Conservation (phyloP, 495 filamentous ascomycete species). For the Neurospora intermedia region DNA sequence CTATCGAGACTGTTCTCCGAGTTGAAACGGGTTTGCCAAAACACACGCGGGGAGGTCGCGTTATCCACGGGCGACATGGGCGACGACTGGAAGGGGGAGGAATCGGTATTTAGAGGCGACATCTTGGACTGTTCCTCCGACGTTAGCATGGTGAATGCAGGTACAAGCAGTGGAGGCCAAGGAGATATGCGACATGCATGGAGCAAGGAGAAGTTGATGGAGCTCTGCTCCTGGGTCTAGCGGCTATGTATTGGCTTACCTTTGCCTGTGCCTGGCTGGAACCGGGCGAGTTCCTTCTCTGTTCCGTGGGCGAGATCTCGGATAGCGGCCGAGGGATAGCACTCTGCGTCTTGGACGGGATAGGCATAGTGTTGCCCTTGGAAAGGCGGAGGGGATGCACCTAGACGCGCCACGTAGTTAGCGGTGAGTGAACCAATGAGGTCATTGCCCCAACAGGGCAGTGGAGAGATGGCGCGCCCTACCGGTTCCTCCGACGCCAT, state of each 20-base stretch:
- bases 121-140: not conserved
- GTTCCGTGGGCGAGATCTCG: constrained; percentile 47
- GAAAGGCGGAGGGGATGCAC: constrained; percentile 50
- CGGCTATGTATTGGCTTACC: constrained; percentile 33
- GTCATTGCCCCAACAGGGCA: not conserved
- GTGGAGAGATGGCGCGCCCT: constrained; percentile 10
- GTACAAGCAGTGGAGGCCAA: not conserved
- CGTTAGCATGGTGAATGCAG: constrained; percentile 3
- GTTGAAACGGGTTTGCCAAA: constrained; percentile 72
- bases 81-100: constrained; percentile 67
- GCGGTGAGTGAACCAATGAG: not conserved
- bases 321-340: constrained; percentile 43
- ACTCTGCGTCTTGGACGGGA: constrained; percentile 33
- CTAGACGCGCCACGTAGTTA: constrained; percentile 16
- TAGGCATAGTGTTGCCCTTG: constrained; percentile 37
- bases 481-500: constrained; percentile 35
- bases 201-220: not conserved
- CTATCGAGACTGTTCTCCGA: constrained; percentile 59
- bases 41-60: constrained; percentile 63
- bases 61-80: constrained; percentile 38
- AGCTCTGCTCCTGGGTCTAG: not conserved
- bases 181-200: not conserved
- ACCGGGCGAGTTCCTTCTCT: constrained; percentile 62
- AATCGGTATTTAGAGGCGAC: constrained; percentile 50
- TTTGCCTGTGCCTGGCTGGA: constrained; percentile 54